A percentile compares a stretch with the other conserved stretches of the same genome.
phyloP scores from a whole-genome alignment of 495 filamentous ascomycete species.

The Stereocaulon alpinum region DNA sequence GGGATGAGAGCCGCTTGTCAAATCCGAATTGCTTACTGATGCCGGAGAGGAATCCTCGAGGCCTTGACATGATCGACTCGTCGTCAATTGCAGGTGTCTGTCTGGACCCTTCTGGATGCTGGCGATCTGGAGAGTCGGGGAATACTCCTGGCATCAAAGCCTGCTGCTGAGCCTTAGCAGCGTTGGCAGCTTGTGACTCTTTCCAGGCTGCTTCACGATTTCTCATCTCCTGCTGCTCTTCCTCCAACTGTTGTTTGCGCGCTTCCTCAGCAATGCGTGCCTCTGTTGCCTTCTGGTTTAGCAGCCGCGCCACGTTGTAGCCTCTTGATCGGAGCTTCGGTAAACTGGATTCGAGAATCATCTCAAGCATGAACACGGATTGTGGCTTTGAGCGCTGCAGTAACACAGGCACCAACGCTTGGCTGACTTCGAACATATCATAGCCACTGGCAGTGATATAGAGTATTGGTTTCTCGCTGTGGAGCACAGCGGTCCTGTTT shows the following conservation, averaged over 20 bases:
- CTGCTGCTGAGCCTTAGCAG: slow-evolving; percentile 24
- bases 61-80: slow-evolving; percentile 24
- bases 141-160: slow-evolving; percentile 60
- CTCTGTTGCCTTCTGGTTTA: slow-evolving; percentile 74
- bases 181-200: slow-evolving; percentile 26
- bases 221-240: slow-evolving; percentile 54
- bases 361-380: slow-evolving; percentile 76
- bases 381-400: slow-evolving; percentile 76
- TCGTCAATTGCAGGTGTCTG: slow-evolving; percentile 25
- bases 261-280: slow-evolving; percentile 75
- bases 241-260: slow-evolving; percentile 63
- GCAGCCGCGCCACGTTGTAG: slow-evolving; percentile 89
- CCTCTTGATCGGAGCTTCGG: slow-evolving; percentile 68
- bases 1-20: slow-evolving; percentile 43
- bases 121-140: slow-evolving; percentile 42
- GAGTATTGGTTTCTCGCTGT: slow-evolving; percentile 43
- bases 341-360: slow-evolving; percentile 72
- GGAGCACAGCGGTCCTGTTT: slow-evolving; percentile 53
- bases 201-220: slow-evolving; percentile 50
- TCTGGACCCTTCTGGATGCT: slow-evolving; percentile 19
- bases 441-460: slow-evolving; percentile 52
- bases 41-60: slow-evolving; percentile 51
- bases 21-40: slow-evolving; percentile 56
- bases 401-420: slow-evolving; percentile 67
- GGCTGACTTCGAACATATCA: slow-evolving; percentile 82